Evolutionary conservation across 179 eudicot genomes (phyloP).

Genomic region (Spinacia oleracea): DNA sequence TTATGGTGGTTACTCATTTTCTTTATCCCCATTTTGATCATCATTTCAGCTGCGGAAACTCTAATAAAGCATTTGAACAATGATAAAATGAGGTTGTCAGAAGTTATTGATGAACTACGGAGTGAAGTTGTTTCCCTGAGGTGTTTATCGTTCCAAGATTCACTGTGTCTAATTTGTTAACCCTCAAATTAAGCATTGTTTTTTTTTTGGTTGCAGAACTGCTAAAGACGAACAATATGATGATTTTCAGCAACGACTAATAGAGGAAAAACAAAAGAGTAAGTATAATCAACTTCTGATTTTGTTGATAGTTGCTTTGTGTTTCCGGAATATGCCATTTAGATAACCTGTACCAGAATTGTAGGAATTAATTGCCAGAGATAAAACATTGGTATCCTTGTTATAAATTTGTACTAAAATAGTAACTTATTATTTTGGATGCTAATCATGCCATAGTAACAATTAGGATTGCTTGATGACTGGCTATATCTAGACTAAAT

Average conservation of each 20-base stretch:
- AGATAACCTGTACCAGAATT: neutral
- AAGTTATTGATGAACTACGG: conserved; percentile 46
- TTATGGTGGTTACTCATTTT: neutral
- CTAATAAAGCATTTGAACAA: conserved; percentile 45
- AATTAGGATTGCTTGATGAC: neutral
- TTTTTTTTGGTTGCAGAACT: conserved; percentile 44
- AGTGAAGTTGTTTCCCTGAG: conserved; percentile 50
- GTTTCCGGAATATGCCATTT: neutral
- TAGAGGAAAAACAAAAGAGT: conserved; percentile 70
- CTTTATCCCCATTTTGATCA: neutral
- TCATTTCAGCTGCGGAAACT: conserved; percentile 63
- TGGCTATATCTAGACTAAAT: neutral
- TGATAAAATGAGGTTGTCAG: conserved; percentile 50
- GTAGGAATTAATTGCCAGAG: neutral
- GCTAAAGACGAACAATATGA: conserved; percentile 46
- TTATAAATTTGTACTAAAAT: neutral
- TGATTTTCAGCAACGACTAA: conserved; percentile 45
- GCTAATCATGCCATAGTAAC: neutral
- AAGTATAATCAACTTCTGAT: conserved; percentile 26
- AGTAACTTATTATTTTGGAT: neutral
- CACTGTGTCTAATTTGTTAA: neutral
- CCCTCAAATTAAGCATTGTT: neutral
- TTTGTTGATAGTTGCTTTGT: conserved; percentile 6
- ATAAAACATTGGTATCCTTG: neutral
- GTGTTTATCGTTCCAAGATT: conserved; percentile 33